phyloP scores from a whole-genome alignment of 2,329 filamentous ascomycete genomes.

The Sarocladium oryzae region DNA sequence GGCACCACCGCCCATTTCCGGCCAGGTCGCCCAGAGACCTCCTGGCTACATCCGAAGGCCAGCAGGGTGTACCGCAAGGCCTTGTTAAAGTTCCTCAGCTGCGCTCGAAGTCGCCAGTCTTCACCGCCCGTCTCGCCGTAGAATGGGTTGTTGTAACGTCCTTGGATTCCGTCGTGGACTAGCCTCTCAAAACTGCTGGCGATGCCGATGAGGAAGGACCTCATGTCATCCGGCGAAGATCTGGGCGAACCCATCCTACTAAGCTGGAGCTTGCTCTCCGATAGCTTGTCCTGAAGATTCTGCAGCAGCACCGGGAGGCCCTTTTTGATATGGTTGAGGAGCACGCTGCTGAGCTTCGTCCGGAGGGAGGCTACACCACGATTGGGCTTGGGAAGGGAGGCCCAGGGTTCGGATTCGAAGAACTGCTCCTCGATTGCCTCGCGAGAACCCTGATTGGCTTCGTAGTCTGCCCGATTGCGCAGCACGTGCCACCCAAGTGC shows the following conservation, averaged over 20 bases:
- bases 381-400: slow-evolving; percentile 12
- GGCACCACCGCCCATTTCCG: not conserved
- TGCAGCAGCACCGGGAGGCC: slow-evolving; percentile 10
- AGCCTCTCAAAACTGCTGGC: slow-evolving; percentile 28
- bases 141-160: slow-evolving; percentile 28
- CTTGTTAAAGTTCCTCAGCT: slow-evolving; percentile 23
- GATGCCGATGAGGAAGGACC: slow-evolving; percentile 27
- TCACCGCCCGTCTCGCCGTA: slow-evolving; percentile 23
- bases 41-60: slow-evolving; percentile 17
- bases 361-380: slow-evolving; percentile 10
- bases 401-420: slow-evolving; percentile 20
- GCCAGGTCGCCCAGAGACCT: slow-evolving; percentile 11
- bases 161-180: slow-evolving; percentile 21
- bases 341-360: slow-evolving; percentile 12
- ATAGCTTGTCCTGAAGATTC: slow-evolving; percentile 13
- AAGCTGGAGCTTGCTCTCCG: slow-evolving; percentile 5
- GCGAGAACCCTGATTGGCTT: slow-evolving; percentile 14
- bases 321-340: slow-evolving; percentile 9
- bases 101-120: slow-evolving; percentile 22
- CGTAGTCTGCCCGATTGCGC: slow-evolving; percentile 33
- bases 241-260: slow-evolving; percentile 15
- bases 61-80: slow-evolving; percentile 22
- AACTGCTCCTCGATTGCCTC: slow-evolving; percentile 23
- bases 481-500: slow-evolving; percentile 44
- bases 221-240: slow-evolving; percentile 18